phyloP scores from a whole-genome alignment of 495 filamentous ascomycete genomes.

The Choiromyces venosus region DNA sequence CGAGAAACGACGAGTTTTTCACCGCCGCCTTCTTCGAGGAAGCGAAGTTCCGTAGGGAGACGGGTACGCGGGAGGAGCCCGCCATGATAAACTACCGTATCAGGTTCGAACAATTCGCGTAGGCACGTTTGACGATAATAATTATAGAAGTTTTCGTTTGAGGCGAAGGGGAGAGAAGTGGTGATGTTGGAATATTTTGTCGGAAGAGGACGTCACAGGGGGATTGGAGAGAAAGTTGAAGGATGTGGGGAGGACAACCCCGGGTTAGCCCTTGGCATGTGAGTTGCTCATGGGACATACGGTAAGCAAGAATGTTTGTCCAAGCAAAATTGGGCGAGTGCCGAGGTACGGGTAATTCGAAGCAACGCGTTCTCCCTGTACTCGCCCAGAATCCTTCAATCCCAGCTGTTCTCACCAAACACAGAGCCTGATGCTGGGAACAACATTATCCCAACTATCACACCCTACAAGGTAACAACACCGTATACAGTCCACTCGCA shows the following conservation, averaged over 20 bases:
- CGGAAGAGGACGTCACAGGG: neutral
- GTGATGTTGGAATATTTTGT: neutral
- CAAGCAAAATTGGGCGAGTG: neutral
- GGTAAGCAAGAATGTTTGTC: neutral
- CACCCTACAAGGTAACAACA: neutral
- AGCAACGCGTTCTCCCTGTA: conserved; percentile 1
- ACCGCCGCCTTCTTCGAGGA: conserved; percentile 52
- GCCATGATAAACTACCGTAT: conserved; percentile 47
- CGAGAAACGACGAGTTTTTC: conserved; percentile 51
- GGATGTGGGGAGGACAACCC: neutral
- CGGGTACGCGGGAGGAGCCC: conserved; percentile 61
- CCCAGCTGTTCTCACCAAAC: neutral
- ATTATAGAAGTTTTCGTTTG: neutral
- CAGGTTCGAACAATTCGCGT: neutral
- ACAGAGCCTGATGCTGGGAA: neutral
- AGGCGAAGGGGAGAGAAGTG: neutral
- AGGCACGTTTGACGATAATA: neutral
- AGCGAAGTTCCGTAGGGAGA: conserved; percentile 61
- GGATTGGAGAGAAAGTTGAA: neutral
- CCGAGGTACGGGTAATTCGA: neutral
- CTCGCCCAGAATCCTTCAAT: neutral
- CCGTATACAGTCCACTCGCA: neutral
- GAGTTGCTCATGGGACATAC: neutral
- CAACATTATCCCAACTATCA: neutral
- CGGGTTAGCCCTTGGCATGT: neutral